Base-by-base conservation (phyloP, 2,329 filamentous ascomycete species). In the Leptographium flavum region DNA sequence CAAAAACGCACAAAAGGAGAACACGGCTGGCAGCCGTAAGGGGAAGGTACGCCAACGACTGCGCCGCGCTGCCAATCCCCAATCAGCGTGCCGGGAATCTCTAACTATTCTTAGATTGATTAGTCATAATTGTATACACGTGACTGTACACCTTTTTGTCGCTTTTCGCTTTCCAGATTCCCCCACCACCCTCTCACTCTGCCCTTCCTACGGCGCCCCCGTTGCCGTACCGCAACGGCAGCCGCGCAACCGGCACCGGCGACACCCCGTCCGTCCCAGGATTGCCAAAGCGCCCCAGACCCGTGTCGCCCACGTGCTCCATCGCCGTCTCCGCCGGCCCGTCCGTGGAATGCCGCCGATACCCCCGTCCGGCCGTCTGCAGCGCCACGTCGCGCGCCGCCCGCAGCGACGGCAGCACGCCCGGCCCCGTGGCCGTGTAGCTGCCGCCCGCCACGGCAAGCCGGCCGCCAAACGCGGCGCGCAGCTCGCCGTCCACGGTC, bases 361-460 rank as follows among this genome's bases (percentile, higher is more conserved):
- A 49, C 7, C 51, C 52, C 8, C 43, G 43, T 15, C 53, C 54
- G 17, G 62, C 57, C n/a, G 66, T 55, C 33, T 61, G 58, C 50
- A 58, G 52, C 3, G 65, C 68, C n/a, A 65, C 52, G 37, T 71
- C 68, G 47, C 58, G 61, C 28, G 59, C 70, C n/a, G 71, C 66
- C 46, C 73, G 68, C 51, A 78, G 62, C 45, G 68, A 63, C 11
- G 65, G 66, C 52, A 73, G 60, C 38, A 72, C 68, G 38, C 74
- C 74, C 31, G 74, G 65, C n/a, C 58, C 57, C n/a, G 65, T 65
- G 21, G 58, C 56, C 22, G 66, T 65, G 59, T 74, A 78, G 43
- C 71, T 74, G 32, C 71, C 68, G 4, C 73, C 74, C 0, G 67
- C 71, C 17, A 92, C 79, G 47, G 77, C 71, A 25, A 94, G 64